phyloP scores from a whole-genome alignment of 306 rosid species.

The Senna siamea region DNA sequence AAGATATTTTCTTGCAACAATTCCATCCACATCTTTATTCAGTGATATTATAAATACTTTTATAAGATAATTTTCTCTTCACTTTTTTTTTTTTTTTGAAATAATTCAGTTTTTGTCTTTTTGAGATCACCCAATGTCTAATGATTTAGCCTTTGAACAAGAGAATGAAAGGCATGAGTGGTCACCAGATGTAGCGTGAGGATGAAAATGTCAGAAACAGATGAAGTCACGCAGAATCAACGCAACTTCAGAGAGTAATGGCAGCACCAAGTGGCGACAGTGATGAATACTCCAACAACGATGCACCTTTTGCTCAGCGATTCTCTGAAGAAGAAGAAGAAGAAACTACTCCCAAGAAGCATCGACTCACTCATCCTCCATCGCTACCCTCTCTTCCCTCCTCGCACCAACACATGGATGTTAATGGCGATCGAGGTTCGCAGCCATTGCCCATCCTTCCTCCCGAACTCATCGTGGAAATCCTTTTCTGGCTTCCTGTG shows the following conservation, averaged over 20 bases:
- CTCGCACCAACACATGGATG: not conserved
- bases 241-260: not conserved
- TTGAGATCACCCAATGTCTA: no score
- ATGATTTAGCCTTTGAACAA: no score
- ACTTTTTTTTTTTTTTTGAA: no score
- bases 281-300: no score
- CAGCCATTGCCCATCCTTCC: conserved; percentile 32
- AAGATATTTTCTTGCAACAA: no score
- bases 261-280: no score
- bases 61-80: no score
- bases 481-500: conserved; percentile 38
- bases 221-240: not conserved
- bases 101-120: no score
- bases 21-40: no score
- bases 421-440: not conserved
- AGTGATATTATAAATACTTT: no score
- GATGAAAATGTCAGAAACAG: not conserved
- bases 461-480: conserved; percentile 31
- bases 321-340: not conserved
- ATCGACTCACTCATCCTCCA: not conserved
- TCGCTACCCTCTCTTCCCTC: not conserved
- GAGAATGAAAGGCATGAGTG: no score
- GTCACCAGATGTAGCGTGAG: not conserved
- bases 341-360: not conserved
- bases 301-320: no score